These are phyloP conservation scores for Ilyonectria destructans DNA, from an alignment of 2,329 filamentous ascomycete genomes.

Conservation along the genomic window DNA sequence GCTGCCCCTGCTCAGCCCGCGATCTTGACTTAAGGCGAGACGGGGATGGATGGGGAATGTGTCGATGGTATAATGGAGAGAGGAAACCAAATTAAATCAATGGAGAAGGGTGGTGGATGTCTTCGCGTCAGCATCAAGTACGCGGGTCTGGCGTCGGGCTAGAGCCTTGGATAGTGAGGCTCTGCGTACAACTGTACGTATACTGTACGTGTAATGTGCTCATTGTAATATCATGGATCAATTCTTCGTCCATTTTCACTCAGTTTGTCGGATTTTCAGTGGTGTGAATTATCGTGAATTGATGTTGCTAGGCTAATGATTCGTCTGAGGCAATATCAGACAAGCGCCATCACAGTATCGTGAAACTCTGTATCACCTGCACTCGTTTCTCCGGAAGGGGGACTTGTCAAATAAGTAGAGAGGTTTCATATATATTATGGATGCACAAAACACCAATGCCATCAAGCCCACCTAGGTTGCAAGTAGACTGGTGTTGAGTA, in stretches of 20 bases:
- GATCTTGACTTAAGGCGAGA: conserved; percentile 40
- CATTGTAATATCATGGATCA: conserved; percentile 24
- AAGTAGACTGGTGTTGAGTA: not conserved
- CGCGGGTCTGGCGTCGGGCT: conserved; percentile 6
- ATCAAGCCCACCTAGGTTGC: not conserved
- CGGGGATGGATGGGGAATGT: not conserved
- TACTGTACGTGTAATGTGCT: conserved; percentile 27
- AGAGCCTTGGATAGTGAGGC: conserved; percentile 1
- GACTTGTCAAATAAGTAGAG: not conserved
- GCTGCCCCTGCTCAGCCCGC: conserved; percentile 50
- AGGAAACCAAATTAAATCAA: not conserved
- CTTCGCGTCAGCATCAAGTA: not conserved
- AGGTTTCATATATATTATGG: not conserved
- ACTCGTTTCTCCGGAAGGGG: too few relatives aligned
- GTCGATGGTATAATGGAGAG: not conserved
- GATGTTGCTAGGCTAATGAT: too few relatives aligned
- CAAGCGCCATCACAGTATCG: too few relatives aligned
- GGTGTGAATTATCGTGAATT: too few relatives aligned
- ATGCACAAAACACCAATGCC: too few relatives aligned
- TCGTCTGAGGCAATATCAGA: too few relatives aligned
- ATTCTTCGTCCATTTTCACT: not conserved
- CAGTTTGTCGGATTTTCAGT: not conserved
- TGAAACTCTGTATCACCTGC: too few relatives aligned
- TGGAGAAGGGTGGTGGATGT: not conserved
- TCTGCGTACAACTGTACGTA: conserved; percentile 15